Evolutionary conservation across 2,329 filamentous ascomycete species (phyloP).

Genomic region (Karstenula rhodostoma): DNA sequence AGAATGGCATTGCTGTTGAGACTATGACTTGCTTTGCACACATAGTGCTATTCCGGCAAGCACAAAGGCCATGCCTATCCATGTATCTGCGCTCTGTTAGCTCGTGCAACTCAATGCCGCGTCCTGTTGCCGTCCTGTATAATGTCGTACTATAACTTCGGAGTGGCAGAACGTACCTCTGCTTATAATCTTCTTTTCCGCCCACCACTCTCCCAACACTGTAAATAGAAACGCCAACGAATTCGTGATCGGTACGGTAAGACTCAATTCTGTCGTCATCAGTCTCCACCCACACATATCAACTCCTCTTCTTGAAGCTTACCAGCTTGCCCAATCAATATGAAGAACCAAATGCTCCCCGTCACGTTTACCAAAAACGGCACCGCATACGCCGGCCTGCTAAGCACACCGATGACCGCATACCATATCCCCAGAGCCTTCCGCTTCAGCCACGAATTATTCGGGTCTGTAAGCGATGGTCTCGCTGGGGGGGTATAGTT

Average conservation of each 20-base stretch:
- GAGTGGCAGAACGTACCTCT: slow-evolving; percentile 64
- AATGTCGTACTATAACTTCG: no score
- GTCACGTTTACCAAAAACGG: slow-evolving; percentile 89
- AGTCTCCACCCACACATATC: slow-evolving; percentile 7
- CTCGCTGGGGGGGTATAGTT: slow-evolving; percentile 68
- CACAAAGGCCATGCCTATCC: slow-evolving; percentile 81
- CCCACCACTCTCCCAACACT: slow-evolving; percentile 92
- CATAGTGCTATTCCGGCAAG: slow-evolving; percentile 83
- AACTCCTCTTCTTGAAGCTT: slow-evolving; percentile 49
- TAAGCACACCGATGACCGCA: slow-evolving; percentile 78
- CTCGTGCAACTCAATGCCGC: not conserved
- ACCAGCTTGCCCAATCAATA: slow-evolving; percentile 93
- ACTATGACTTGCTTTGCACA: slow-evolving; percentile 66
- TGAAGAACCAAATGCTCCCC: slow-evolving; percentile 95
- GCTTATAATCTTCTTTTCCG: slow-evolving; percentile 88
- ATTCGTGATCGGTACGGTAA: slow-evolving; percentile 95
- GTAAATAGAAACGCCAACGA: slow-evolving; percentile 96
- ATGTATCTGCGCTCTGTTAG: slow-evolving; percentile 69
- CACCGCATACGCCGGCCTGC: slow-evolving; percentile 83
- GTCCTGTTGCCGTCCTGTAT: not conserved
- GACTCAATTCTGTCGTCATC: slow-evolving; percentile 73
- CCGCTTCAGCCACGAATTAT: slow-evolving; percentile 66
- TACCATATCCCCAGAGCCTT: slow-evolving; percentile 73
- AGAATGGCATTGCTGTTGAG: not conserved
- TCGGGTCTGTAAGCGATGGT: slow-evolving; percentile 43